Conservation (phyloP, 306 rosid genomes). For the Prunus mira region DNA sequence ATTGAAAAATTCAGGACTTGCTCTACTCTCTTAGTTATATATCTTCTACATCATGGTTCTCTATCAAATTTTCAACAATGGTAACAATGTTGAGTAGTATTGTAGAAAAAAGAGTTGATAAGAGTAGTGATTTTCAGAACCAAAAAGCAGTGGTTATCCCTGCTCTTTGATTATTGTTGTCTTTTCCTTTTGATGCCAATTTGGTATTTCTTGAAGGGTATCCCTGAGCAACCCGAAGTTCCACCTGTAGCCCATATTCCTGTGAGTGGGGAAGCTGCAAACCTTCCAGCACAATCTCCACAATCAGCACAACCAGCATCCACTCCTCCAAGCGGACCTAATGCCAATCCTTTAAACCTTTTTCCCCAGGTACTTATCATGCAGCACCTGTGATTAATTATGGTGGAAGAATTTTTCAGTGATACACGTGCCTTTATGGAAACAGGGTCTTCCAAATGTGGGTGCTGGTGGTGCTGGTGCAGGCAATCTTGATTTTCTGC, state of each 20-base stretch:
- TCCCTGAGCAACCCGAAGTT: slow-evolving; percentile 86
- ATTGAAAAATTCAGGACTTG: neutral
- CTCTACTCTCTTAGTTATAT: neutral
- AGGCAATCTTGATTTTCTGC: slow-evolving; percentile 77
- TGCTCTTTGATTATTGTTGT: neutral
- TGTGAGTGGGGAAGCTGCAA: slow-evolving; percentile 42
- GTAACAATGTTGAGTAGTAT: neutral
- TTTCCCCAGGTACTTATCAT: slow-evolving; percentile 71
- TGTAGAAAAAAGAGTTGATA: neutral
- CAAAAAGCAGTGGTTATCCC: neutral
- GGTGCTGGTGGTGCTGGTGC: slow-evolving; percentile 71
- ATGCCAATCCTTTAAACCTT: slow-evolving; percentile 87
- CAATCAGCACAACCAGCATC: slow-evolving; percentile 65
- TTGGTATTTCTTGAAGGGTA: slow-evolving; percentile 53
- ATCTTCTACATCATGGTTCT: neutral
- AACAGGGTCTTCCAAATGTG: slow-evolving; percentile 77
- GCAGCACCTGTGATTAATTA: neutral
- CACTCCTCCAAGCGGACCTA: slow-evolving; percentile 68
- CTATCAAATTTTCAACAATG: neutral
- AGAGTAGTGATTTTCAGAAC: neutral
- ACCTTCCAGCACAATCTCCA: slow-evolving; percentile 54
- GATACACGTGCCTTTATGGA: slow-evolving; percentile 18
- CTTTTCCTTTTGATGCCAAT: neutral
- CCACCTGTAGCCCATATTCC: slow-evolving; percentile 55
- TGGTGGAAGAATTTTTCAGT: neutral